A percentile compares a stretch with the other conserved stretches of the same genome.
phyloP scores from a whole-genome alignment of 768 basidiomycete species.

The Panus rudis region DNA sequence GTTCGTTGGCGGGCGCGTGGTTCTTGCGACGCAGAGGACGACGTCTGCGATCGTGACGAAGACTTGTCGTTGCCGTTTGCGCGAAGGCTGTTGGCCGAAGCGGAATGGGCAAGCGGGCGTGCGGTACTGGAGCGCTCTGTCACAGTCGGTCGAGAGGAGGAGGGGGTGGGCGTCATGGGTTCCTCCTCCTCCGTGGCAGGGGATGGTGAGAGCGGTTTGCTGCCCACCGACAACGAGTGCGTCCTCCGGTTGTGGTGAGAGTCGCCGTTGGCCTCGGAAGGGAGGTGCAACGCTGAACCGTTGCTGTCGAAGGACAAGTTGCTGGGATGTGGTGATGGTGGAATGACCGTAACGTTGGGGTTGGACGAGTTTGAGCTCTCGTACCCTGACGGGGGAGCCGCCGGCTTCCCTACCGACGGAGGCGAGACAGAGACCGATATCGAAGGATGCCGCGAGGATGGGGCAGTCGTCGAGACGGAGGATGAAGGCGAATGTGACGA shows the following conservation, averaged over 20 bases:
- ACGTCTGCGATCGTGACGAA: conserved; percentile 6
- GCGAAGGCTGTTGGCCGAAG: conserved; percentile 17
- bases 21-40: neutral
- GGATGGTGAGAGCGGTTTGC: conserved; percentile 3
- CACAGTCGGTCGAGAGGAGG: conserved; percentile 15
- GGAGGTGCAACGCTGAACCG: conserved; percentile 8
- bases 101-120: conserved; percentile 10
- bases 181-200: conserved; percentile 15
- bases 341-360: conserved; percentile 26
- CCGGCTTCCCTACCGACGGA: conserved; percentile 9
- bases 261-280: neutral
- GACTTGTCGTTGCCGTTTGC: conserved; percentile 3
- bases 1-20: conserved; percentile 5
- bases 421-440: conserved; percentile 13
- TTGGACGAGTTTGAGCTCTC: conserved; percentile 17
- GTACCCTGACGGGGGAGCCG: conserved; percentile 3
- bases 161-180: conserved; percentile 17
- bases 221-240: conserved; percentile 9
- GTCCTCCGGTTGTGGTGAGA: conserved; percentile 3
- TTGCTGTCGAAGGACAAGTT: conserved; percentile 14
- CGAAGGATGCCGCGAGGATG: conserved; percentile 8
- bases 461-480: conserved; percentile 11
- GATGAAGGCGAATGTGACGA: conserved; percentile 10
- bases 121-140: conserved; percentile 6
- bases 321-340: conserved; percentile 24